Evolutionary conservation across 257 asterid species (phyloP).

Genomic region (Solanum dulcamara): DNA sequence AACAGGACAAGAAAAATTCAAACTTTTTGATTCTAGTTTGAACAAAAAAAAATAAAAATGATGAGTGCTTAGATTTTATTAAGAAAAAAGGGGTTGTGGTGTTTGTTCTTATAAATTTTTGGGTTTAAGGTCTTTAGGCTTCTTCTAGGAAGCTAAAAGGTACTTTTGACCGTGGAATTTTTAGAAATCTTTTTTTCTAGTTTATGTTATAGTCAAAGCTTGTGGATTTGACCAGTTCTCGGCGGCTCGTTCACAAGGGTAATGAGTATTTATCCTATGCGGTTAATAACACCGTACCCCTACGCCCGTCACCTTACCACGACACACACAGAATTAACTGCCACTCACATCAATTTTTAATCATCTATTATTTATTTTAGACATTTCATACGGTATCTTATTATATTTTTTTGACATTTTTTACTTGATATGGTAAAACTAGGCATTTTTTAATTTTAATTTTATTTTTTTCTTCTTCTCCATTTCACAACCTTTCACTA

Average conservation of each 20-base stretch:
- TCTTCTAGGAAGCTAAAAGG: constrained; percentile 16
- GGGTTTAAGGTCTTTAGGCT: not conserved
- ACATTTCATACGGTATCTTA: no score
- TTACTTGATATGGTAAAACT: no score
- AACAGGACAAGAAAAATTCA: not conserved
- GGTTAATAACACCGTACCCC: not conserved
- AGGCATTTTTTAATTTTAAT: no score
- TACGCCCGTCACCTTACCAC: not conserved
- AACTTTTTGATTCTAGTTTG: not conserved
- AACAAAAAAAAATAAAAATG: not conserved
- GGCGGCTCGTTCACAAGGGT: constrained; percentile 49
- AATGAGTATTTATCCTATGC: not conserved
- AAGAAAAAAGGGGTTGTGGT: not conserved
- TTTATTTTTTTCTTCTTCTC: no score
- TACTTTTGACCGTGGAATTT: constrained; percentile 25
- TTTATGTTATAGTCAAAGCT: constrained; percentile 19
- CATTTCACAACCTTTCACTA: no score
- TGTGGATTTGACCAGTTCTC: constrained; percentile 54
- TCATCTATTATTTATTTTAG: no score
- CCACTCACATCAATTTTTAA: no score
- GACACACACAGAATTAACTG: no score
- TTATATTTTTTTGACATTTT: no score
- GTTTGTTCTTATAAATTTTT: not conserved
- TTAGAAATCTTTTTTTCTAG: not conserved
- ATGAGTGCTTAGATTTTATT: not conserved